Evolutionary conservation across 164 flowering plant species (phyloP).

Genomic region (Buxus sempervirens): DNA sequence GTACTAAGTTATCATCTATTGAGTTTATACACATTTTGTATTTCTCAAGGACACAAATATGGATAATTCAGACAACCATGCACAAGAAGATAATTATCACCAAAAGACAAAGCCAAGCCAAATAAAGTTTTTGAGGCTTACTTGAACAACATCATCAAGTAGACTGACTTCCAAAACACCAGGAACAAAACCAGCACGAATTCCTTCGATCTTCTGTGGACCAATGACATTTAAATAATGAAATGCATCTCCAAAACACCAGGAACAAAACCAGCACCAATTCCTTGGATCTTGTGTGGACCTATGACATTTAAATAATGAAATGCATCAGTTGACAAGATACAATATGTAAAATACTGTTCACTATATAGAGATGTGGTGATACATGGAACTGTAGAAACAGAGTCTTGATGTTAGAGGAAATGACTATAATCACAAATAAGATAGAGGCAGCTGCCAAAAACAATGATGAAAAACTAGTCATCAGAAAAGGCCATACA

Average conservation of each 20-base stretch:
- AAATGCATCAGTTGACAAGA: not conserved
- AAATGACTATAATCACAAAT: too few relatives aligned
- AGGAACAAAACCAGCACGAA: slow-evolving; percentile 52
- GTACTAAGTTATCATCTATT: not conserved
- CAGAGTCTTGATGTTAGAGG: not conserved
- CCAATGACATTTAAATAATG: slow-evolving; percentile 22
- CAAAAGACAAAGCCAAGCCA: not conserved
- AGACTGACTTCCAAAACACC: slow-evolving; percentile 35
- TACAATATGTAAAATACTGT: too few relatives aligned
- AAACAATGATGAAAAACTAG: too few relatives aligned
- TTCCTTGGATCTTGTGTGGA: too few relatives aligned
- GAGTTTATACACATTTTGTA: too few relatives aligned
- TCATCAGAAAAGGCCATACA: too few relatives aligned
- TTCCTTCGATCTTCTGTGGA: slow-evolving; percentile 46
- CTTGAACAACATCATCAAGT: slow-evolving; percentile 56
- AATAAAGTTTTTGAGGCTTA: slow-evolving; percentile 19
- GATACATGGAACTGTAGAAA: not conserved
- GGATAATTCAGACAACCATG: not conserved
- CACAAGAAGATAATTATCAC: not conserved
- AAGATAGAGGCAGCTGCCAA: too few relatives aligned
- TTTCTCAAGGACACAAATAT: not conserved
- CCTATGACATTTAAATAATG: too few relatives aligned
- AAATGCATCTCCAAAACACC: not conserved
- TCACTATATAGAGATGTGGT: too few relatives aligned
- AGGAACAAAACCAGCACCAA: not conserved